Evolutionary conservation across 176 grass and related monocot genomes (phyloP), one percentile per base, ranked within the genome.

Genomic region (Rhipidocladum racemiflorum): DNA sequence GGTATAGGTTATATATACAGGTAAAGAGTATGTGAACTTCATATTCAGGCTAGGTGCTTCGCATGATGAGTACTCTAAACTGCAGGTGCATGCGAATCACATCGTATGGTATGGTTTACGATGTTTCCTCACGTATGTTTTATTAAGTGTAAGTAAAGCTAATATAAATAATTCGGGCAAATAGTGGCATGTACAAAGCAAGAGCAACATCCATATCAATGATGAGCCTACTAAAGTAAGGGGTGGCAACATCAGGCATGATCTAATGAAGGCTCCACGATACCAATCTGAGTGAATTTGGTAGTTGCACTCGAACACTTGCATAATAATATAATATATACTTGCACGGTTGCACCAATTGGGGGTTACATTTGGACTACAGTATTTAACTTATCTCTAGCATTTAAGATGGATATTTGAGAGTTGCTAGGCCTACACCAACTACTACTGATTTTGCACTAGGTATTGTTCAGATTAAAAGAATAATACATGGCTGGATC

Each of bases 201-300:
- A 64, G 4, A 21, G 57, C 38, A 83, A 60, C 44, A 45, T 45
- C 36, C 74, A 88, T 77, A 35, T 83, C 25, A 65, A 83, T n/a
- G 56, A 36, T 12, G 44, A 78, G 35, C n/a, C 66, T 57, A 34
- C 20, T 74, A 39, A 84, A 80, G 67, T 28, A 78, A 67, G 21
- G 80, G 34, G 43, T 75, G 76, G 38, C 30, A 75, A 61, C 76
- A 80, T 89, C 40, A 89, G 61, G 46, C 69, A 44, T 89, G 53
- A 75, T 76, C 64, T 28, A 55, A 29, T 39, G 38, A 89, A 65
- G 77, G 18, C 64, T 68, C 71, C 21, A n/a, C 25, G 17, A 3
- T 74, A 51, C 70, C 43, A 85, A 68, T 80, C 68, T 75, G 61
- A 81, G 70, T 85, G 70, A 45, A 85, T 89, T 76, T 45, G 87